phyloP scores from a whole-genome alignment of 345 rosid species.

The Eucalyptus regnans region DNA sequence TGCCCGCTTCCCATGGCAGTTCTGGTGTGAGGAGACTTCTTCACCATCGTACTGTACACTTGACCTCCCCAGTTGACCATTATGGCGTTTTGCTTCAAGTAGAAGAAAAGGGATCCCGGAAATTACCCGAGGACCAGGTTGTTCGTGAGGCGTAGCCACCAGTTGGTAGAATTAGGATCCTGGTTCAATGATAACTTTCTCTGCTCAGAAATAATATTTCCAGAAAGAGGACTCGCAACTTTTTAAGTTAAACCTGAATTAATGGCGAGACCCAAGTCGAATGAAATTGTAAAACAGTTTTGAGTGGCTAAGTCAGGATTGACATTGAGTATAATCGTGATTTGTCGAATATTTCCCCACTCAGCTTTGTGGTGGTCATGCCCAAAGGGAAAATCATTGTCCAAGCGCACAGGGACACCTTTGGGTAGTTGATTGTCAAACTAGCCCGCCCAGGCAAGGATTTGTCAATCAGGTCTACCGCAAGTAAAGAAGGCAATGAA shows the following conservation, averaged over 20 bases:
- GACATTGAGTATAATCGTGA: neutral
- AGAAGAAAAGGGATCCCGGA: conserved; percentile 17
- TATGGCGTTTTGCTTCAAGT: conserved; percentile 17
- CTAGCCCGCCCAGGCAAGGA: neutral
- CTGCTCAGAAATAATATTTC: neutral
- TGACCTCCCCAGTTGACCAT: conserved; percentile 60
- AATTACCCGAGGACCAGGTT: conserved; percentile 19
- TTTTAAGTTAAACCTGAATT: neutral
- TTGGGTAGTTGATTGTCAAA: neutral
- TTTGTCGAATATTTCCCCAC: neutral
- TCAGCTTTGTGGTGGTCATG: neutral
- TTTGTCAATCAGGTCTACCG: neutral
- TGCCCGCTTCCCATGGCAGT: conserved; percentile 48
- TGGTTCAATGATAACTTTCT: neutral
- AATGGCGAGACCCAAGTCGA: neutral
- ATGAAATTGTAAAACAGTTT: neutral
- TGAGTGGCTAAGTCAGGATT: neutral
- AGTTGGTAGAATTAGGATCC: conserved; percentile 31
- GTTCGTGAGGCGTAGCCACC: conserved; percentile 23
- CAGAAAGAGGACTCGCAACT: neutral
- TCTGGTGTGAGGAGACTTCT: conserved; percentile 34
- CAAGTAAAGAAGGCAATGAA: neutral
- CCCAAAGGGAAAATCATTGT: neutral
- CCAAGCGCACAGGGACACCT: neutral
- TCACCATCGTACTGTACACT: conserved; percentile 28